Base-by-base conservation (phyloP, 202 grass and related monocot genomes). In the Schoenoplectus triqueter region DNA sequence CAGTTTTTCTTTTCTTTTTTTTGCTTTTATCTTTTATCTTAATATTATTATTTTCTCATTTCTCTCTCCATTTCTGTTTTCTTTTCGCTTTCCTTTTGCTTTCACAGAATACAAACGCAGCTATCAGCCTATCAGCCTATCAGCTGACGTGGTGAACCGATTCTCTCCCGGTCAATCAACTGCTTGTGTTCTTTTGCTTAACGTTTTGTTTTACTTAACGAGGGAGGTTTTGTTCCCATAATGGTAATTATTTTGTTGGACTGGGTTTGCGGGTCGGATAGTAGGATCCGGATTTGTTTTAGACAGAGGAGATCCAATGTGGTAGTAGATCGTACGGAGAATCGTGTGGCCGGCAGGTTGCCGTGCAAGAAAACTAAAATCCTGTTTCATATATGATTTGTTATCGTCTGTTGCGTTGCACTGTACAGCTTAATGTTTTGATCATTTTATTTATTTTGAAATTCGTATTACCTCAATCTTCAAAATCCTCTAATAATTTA, bases 81-180 rank as follows among this genome's bases (percentile, higher is more conserved):
- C 49, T 83, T 83, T 83, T 83, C 81, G 81, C 64, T 83, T 83
- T 83, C 65, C 64, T 65, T 71, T 83, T 83, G 65, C 81, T 83
- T 83, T 83, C 64, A 83, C 20, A 69, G 19, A 70, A 70, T 83
- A 45, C 7, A 83, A 59, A 5, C 63, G 48, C 21, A 40, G 51
- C 50, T 56, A 40, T 31, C 31, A 31, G 31, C 31, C 50, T 56
- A 40, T 31, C 31, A 31, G 31, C 31, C 31, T 31, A 31, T 31
- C 31, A 31, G 31, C 31, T 31, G 31, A 31, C 31, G 31, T 31
- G 31, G 31, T 31, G 31, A 31, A 31, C 31, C 31, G 31, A 31
- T 31, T 31, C 31, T 31, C 31, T 31, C 31, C 7, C 21, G 31
- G 21, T 67, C 46, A 22, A 66, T 51, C 3, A 67, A 82, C 61